Evolutionary conservation across 129 eudicot species (phyloP).

Genomic region (Tagetes patula): DNA sequence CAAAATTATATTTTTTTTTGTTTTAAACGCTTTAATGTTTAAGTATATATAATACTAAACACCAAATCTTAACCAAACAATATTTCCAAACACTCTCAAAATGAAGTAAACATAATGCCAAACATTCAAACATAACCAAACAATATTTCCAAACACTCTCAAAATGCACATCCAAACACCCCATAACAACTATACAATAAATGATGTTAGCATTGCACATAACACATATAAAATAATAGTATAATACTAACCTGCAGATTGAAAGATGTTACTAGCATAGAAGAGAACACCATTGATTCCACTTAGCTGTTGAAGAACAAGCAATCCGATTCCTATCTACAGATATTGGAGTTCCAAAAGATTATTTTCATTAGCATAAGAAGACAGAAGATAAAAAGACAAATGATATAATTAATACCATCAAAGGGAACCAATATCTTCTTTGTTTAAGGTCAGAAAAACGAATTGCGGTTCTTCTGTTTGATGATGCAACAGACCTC

Average conservation of each 20-base stretch:
- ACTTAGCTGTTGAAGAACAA: constrained; percentile 73
- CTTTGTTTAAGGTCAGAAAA: constrained; percentile 77
- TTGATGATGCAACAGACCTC: constrained; percentile 85
- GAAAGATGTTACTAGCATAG: constrained; percentile 79
- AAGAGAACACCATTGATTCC: constrained; percentile 91
- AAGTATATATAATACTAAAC: not conserved
- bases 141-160: not conserved
- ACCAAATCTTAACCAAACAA: not conserved
- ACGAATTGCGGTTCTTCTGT: constrained; percentile 73
- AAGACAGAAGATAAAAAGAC: not conserved
- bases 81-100: not conserved
- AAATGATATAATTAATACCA: constrained; percentile 45
- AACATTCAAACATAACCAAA: not conserved
- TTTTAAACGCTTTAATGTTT: not conserved
- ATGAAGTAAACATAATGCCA: not conserved
- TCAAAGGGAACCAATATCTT: constrained; percentile 94
- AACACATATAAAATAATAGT: not conserved
- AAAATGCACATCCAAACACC: constrained; percentile 6
- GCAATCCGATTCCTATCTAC: constrained; percentile 94
- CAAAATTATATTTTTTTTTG: not conserved
- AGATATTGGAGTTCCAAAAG: constrained; percentile 6
- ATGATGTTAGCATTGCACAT: not conserved
- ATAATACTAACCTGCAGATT: constrained; percentile 64
- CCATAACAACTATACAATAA: not conserved
- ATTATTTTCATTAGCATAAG: not conserved